These are phyloP conservation scores for Cudoniella acicularis DNA, from an alignment of 495 filamentous ascomycete species.

Conservation along the genomic window DNA sequence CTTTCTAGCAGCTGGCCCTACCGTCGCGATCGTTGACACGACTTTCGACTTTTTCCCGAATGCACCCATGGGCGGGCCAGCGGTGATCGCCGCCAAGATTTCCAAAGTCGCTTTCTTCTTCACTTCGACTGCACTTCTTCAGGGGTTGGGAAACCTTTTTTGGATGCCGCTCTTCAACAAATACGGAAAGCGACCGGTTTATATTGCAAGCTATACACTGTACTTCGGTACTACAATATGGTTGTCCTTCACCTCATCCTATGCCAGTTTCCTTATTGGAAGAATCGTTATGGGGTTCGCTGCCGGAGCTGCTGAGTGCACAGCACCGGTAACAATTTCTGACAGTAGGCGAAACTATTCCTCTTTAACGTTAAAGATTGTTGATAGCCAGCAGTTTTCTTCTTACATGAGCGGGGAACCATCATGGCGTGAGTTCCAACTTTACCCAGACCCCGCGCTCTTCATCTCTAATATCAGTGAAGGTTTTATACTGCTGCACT, in stretches of 20 bases:
- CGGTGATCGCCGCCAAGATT: constrained; percentile 30
- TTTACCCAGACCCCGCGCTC: not conserved
- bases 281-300: constrained; percentile 49
- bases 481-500: constrained; percentile 47
- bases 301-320: constrained; percentile 49
- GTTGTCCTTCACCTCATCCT: constrained; percentile 41
- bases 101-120: constrained; percentile 49
- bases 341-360: constrained; percentile 25
- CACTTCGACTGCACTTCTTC: constrained; percentile 45
- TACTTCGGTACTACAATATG: constrained; percentile 43
- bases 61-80: constrained; percentile 4
- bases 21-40: constrained; percentile 46
- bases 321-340: constrained; percentile 49
- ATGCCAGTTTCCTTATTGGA: constrained; percentile 39
- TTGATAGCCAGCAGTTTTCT: constrained; percentile 37
- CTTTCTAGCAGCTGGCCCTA: constrained; percentile 51
- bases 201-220: constrained; percentile 43
- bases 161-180: constrained; percentile 55
- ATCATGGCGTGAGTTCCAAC: constrained; percentile 33
- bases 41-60: constrained; percentile 44
- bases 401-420: constrained; percentile 53
- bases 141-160: constrained; percentile 48
- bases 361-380: not conserved
- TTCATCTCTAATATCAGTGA: constrained; percentile 16
- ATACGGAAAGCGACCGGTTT: constrained; percentile 51